phyloP scores from a whole-genome alignment of 805 yeast species.

The Candida oleophila region DNA sequence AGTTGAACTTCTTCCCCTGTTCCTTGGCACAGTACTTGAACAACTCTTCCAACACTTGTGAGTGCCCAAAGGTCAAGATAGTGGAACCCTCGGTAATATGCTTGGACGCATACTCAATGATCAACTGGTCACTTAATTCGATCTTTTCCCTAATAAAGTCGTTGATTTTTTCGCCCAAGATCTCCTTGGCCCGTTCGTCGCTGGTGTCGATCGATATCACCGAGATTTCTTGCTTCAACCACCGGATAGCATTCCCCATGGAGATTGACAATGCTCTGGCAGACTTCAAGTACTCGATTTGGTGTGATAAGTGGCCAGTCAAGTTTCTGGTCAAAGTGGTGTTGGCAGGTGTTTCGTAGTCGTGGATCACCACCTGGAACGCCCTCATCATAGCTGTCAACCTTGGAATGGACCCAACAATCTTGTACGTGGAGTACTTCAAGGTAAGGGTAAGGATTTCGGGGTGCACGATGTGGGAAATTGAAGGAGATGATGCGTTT shows the following conservation, averaged over 20 bases:
- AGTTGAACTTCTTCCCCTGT: slow-evolving; percentile 65
- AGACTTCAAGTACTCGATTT: slow-evolving; percentile 86
- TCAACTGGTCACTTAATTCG: slow-evolving; percentile 77
- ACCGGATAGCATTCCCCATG: slow-evolving; percentile 97
- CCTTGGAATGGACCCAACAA: slow-evolving; percentile 88
- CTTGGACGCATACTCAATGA: slow-evolving; percentile 73
- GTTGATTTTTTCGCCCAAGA: slow-evolving; percentile 67
- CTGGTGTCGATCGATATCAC: slow-evolving; percentile 69
- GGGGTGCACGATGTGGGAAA: slow-evolving; percentile 80
- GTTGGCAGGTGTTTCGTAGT: slow-evolving; percentile 81
- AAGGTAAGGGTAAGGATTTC: slow-evolving; percentile 75
- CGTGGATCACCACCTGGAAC: slow-evolving; percentile 74
- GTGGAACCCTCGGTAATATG: slow-evolving; percentile 78
- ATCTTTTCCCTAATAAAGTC: slow-evolving; percentile 82
- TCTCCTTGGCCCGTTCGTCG: slow-evolving; percentile 66
- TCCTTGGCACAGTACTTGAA: slow-evolving; percentile 63
- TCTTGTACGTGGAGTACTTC: slow-evolving; percentile 76
- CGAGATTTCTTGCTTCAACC: slow-evolving; percentile 94
- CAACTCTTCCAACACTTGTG: slow-evolving; percentile 75
- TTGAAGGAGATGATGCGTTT: slow-evolving; percentile 53
- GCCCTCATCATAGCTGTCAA: slow-evolving; percentile 82
- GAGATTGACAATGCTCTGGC: slow-evolving; percentile 90
- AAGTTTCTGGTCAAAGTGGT: slow-evolving; percentile 85
- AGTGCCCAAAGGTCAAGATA: slow-evolving; percentile 83
- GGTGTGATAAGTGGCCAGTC: slow-evolving; percentile 84